Percentiles rank a stretch among this genome's conserved stretches.
phyloP scores from a whole-genome alignment of 768 basidiomycete genomes.

The Lactifluus volemus region DNA sequence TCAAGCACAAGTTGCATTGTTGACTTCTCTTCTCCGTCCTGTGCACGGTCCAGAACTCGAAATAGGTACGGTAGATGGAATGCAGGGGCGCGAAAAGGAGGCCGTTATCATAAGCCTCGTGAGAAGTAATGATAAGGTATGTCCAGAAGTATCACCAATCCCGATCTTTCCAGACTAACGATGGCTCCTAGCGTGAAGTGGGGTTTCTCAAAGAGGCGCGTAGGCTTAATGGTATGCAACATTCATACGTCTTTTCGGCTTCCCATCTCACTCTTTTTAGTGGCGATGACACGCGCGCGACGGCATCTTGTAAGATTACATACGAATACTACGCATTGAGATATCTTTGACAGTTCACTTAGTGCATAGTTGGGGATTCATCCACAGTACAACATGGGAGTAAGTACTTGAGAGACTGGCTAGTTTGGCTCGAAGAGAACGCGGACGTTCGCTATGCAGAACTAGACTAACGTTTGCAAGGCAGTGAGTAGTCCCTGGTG shows the following conservation, averaged over 20 bases:
- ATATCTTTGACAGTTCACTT: background rate
- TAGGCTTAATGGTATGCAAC: constrained; percentile 66
- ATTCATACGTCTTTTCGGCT: background rate
- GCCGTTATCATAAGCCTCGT: constrained; percentile 90
- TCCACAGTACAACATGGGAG: constrained; percentile 84
- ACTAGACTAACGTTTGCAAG: constrained; percentile 28
- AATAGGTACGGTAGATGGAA: constrained; percentile 91
- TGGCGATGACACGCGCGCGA: constrained; percentile 88
- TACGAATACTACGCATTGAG: background rate
- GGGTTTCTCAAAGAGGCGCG: constrained; percentile 93
- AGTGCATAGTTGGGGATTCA: constrained; percentile 94
- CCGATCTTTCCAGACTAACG: constrained; percentile 1
- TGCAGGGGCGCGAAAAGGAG: constrained; percentile 96
- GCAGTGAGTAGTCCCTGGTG: background rate
- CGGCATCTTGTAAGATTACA: constrained; percentile 61
- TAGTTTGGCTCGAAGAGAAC: constrained; percentile 80
- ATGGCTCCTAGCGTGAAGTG: constrained; percentile 57
- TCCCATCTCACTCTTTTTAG: constrained; percentile 30
- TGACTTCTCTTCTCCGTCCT: constrained; percentile 69
- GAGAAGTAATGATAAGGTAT: constrained; percentile 77
- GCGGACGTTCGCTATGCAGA: constrained; percentile 88
- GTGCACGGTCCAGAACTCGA: constrained; percentile 64
- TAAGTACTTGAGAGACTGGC: constrained; percentile 80
- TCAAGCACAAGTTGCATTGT: constrained; percentile 86
- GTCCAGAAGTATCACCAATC: constrained; percentile 11